phyloP scores from a whole-genome alignment of 202 grass and related monocot genomes.

The Musa balbisiana region DNA sequence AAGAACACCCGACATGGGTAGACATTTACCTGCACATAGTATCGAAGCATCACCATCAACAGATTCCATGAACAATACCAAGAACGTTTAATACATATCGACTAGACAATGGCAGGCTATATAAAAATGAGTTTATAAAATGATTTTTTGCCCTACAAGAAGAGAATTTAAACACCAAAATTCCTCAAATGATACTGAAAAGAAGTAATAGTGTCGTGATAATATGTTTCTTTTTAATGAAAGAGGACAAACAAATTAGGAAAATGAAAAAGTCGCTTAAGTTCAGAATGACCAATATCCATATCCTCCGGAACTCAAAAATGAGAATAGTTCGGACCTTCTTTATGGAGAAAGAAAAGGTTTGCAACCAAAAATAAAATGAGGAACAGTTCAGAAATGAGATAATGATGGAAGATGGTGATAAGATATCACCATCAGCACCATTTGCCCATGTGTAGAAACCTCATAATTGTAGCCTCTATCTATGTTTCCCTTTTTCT shows the following conservation, averaged over 20 bases:
- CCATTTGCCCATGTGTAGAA: background rate
- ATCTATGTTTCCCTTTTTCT: background rate
- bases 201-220: background rate
- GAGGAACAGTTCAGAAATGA: background rate
- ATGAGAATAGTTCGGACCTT: background rate
- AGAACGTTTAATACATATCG: background rate
- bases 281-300: background rate
- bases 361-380: background rate
- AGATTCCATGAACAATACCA: background rate
- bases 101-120: background rate
- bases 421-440: background rate
- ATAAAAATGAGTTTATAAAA: background rate
- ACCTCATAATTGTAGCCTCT: background rate
- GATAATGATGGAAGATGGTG: background rate
- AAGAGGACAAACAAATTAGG: background rate
- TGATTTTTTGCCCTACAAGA: background rate
- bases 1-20: background rate
- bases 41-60: background rate
- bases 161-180: background rate
- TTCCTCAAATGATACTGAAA: background rate
- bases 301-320: background rate
- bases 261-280: background rate
- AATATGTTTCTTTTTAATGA: background rate
- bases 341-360: background rate
- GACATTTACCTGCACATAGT: background rate